Base-by-base conservation (phyloP, 164 flowering plant genomes). In the Liriodendron chinense region DNA sequence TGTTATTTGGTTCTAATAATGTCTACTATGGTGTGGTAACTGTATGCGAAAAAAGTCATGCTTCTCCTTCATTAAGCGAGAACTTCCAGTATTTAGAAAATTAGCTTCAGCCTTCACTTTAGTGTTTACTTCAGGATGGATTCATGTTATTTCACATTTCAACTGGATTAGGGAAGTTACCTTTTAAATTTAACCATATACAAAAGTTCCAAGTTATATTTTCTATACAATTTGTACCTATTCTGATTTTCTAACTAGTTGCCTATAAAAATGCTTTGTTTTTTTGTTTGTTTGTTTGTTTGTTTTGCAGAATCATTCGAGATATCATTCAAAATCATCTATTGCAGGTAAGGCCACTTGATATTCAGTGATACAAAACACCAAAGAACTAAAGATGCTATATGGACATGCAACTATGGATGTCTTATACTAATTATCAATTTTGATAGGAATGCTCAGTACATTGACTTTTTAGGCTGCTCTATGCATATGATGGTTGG, bases 251-350 rank as follows among this genome's bases (percentile, higher is more conserved):
- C 67, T 68, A 28, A 68, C 26, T 13, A 10, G 24, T 20, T 21
- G 20, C 22, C 18, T n/a, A n/a, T 21, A 28, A 20, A 20, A 22
- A 16, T 22, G 56, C 67, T 69, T 23, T 28, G 18, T 13, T 65
- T 28, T 28, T 48, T 21, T 59, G 47, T 18, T 23, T 25, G 16
- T 14, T 24, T 23, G 9, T n/a, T 9, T n/a, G 13, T 14, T 73
- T 50, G 73, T 81, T 74, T 75, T 84, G 81, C 97, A 96, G 98
- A 80, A 94, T 96, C 69, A 96, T 96, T 76, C 98, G 99, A 47
- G 98, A 96, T 80, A 96, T 96, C 76, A 96, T 94, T 82, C 99
- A 96, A 84, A 96, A 96, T 75, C 99, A 96, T 82, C 81, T 96
- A n/a, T 71, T 96, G 83, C 99, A 94, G 94, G 98, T 77, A 77